phyloP scores from a whole-genome alignment of 352 stramenopile genomes.

The Globisporangium lucens region DNA sequence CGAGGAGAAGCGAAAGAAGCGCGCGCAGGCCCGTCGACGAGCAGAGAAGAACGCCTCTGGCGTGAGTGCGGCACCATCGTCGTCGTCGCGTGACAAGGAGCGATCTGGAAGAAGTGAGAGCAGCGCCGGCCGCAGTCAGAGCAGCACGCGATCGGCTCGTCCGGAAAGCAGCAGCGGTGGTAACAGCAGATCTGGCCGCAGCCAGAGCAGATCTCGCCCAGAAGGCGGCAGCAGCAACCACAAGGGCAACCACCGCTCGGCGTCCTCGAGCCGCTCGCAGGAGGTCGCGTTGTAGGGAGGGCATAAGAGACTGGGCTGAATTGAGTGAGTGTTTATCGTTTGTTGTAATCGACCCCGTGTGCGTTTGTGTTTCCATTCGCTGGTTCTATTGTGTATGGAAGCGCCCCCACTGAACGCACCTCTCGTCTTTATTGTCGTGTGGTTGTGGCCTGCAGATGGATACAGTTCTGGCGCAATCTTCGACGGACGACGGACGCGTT shows the following conservation, averaged over 20 bases:
- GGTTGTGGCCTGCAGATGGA: neutral
- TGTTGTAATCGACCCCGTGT: constrained; percentile 10
- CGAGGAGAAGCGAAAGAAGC: constrained; percentile 71
- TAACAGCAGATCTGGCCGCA: constrained; percentile 20
- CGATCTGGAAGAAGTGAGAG: constrained; percentile 14
- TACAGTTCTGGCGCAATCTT: neutral
- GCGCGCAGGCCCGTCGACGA: constrained; percentile 56
- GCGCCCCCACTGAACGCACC: neutral
- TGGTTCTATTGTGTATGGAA: neutral
- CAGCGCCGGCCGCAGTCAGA: constrained; percentile 13
- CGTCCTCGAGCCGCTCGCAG: constrained; percentile 25
- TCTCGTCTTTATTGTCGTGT: neutral
- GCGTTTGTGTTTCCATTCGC: neutral
- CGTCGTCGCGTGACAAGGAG: constrained; percentile 12
- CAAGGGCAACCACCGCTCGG: constrained; percentile 20
- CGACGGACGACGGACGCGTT: neutral
- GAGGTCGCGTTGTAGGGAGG: constrained; percentile 24
- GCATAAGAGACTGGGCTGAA: neutral
- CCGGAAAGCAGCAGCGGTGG: constrained; percentile 11
- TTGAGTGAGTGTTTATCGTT: constrained; percentile 12
- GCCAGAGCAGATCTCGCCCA: constrained; percentile 21
- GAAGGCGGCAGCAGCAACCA: constrained; percentile 26
- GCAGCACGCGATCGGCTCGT: constrained; percentile 9
- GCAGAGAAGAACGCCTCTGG: constrained; percentile 57
- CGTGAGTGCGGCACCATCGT: constrained; percentile 7